A percentile compares a stretch with the other conserved stretches of the same genome.
Evolutionary conservation across 1,139 yeast genomes (phyloP).

Genomic region (Blastobotrys malaysiensis): DNA sequence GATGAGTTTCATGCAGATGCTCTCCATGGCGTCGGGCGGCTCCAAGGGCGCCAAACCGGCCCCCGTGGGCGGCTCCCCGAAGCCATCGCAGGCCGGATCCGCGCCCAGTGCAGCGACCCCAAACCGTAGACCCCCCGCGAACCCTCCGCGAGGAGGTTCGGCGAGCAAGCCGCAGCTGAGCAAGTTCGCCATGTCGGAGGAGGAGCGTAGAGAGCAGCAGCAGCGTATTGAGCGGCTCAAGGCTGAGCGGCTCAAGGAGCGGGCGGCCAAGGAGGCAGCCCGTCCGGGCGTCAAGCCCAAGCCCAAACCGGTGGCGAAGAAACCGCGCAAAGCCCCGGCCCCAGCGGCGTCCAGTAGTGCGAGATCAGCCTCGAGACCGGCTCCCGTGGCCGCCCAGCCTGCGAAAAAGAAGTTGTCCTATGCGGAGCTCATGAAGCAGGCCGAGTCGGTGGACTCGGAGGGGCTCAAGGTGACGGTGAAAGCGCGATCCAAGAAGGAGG

Average conservation of each 20-base stretch:
- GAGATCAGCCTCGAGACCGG: background rate
- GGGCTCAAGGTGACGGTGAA: slow-evolving; percentile 35
- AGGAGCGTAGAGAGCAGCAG: slow-evolving; percentile 25
- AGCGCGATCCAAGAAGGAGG: slow-evolving; percentile 16
- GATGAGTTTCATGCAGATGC: slow-evolving; percentile 26
- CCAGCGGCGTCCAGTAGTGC: slow-evolving; percentile 1
- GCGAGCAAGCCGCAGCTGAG: background rate
- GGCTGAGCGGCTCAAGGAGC: slow-evolving; percentile 24
- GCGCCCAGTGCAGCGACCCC: slow-evolving; percentile 3
- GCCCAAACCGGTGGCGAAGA: slow-evolving; percentile 6
- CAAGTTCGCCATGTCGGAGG: slow-evolving; percentile 17
- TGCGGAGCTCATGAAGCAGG: slow-evolving; percentile 36
- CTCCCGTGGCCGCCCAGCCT: slow-evolving; percentile 7
- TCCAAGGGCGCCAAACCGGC: slow-evolving; percentile 1
- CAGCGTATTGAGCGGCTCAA: slow-evolving; percentile 27
- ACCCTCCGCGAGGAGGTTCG: background rate
- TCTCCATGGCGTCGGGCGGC: slow-evolving; percentile 21
- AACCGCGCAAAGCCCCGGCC: background rate
- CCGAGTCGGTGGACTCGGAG: slow-evolving; percentile 32
- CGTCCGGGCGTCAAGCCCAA: slow-evolving; percentile 7
- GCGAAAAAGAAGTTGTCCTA: slow-evolving; percentile 30
- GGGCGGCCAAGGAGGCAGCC: slow-evolving; percentile 8
- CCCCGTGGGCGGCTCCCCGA: slow-evolving; percentile 1
- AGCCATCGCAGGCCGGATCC: slow-evolving; percentile 1
- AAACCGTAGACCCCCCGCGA: background rate